Percentiles rank a stretch among this genome's conserved stretches.
phyloP scores from a whole-genome alignment of 306 rosid species.

The Corylus heterophylla region DNA sequence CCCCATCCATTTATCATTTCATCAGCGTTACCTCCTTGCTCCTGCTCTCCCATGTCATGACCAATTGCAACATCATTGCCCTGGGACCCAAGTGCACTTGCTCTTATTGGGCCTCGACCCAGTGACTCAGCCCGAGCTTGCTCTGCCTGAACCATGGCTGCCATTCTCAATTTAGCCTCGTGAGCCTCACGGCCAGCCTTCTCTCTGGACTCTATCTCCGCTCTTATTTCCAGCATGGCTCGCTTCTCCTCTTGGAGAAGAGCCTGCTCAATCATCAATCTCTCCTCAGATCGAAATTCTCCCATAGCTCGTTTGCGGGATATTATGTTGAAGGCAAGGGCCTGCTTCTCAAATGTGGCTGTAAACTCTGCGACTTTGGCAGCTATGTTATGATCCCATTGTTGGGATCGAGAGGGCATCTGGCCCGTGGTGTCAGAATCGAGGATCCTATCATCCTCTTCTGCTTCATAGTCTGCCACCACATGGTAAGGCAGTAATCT shows the following conservation, averaged over 20 bases:
- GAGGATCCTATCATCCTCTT: constrained; percentile 95
- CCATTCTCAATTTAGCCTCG: constrained; percentile 78
- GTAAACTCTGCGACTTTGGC: constrained; percentile 91
- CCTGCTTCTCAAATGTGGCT: constrained; percentile 95
- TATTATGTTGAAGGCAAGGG: constrained; percentile 87
- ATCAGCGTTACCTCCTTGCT: constrained; percentile 58
- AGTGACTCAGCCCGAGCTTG: constrained; percentile 74
- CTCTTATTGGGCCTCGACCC: constrained; percentile 77
- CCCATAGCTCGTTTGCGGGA: constrained; percentile 75
- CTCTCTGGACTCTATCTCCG: constrained; percentile 83
- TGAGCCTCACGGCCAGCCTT: constrained; percentile 85
- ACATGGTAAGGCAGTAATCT: constrained; percentile 95
- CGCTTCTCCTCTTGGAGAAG: constrained; percentile 90
- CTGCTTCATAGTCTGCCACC: constrained; percentile 98
- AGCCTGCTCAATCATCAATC: constrained; percentile 94
- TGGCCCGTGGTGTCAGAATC: constrained; percentile 94
- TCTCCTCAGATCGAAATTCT: constrained; percentile 96
- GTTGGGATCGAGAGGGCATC: constrained; percentile 92
- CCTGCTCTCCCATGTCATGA: constrained; percentile 73
- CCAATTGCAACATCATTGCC: constrained; percentile 54
- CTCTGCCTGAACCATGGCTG: constrained; percentile 82
- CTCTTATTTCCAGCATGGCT: constrained; percentile 57
- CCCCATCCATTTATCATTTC: constrained; percentile 94
- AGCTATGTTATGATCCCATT: constrained; percentile 93
- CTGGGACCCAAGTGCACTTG: constrained; percentile 73